Conservation (phyloP, 495 filamentous ascomycete genomes). For the Penicillium nucicola region DNA sequence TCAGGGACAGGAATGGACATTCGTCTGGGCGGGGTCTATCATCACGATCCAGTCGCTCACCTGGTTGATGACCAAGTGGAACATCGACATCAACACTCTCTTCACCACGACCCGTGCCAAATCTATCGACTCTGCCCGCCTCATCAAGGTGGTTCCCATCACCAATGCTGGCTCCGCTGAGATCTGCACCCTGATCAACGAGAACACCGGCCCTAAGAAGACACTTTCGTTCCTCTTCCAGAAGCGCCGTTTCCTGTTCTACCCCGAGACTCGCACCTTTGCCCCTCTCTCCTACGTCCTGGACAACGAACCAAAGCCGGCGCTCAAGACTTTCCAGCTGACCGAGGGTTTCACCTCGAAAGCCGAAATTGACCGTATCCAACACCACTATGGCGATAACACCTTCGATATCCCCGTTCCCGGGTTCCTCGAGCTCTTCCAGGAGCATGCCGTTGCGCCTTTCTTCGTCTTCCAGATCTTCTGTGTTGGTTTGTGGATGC, state of each 20-base stretch:
- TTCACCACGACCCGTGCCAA: conserved; percentile 76
- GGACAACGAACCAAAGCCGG: conserved; percentile 77
- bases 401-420: conserved; percentile 98
- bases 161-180: conserved; percentile 87
- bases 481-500: conserved; percentile 96
- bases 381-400: conserved; percentile 93
- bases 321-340: conserved; percentile 71
- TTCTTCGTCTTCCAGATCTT: conserved; percentile 99
- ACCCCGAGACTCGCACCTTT: conserved; percentile 65
- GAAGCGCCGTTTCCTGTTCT: conserved; percentile 92
- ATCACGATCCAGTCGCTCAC: conserved; percentile 81
- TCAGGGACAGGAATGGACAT: conserved; percentile 89
- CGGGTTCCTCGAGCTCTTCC: conserved; percentile 91
- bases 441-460: conserved; percentile 96
- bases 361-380: conserved; percentile 70
- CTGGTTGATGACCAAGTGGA: conserved; percentile 98
- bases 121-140: conserved; percentile 69
- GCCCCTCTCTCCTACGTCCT: conserved; percentile 80
- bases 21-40: conserved; percentile 85
- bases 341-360: conserved; percentile 67
- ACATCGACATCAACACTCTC: conserved; percentile 73
- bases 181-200: conserved; percentile 74
- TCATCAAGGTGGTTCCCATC: conserved; percentile 91
- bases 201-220: conserved; percentile 67
- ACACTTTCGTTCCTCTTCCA: conserved; percentile 94